A percentile compares a stretch with the other conserved stretches of the same genome.
These are phyloP conservation scores for Ciborinia camelliae DNA, from an alignment of 2,329 filamentous ascomycete genomes.

Conservation along the genomic window DNA sequence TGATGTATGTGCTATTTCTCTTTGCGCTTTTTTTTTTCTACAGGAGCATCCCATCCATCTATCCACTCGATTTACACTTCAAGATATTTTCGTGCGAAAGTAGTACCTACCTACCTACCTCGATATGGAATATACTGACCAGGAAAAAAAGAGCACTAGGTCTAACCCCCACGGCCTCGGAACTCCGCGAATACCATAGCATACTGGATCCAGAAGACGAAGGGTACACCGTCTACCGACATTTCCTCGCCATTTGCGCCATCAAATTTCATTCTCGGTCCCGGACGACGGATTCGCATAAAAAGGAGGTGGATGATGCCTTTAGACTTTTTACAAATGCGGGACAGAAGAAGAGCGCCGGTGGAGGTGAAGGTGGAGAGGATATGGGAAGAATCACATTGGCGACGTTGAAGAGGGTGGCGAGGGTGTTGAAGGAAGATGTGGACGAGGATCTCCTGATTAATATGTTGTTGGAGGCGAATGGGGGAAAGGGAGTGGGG, in stretches of 20 bases:
- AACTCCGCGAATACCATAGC: slow-evolving; percentile 72
- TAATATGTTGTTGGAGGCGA: slow-evolving; percentile 96
- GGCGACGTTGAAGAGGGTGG: slow-evolving; percentile 72
- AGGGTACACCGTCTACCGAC: slow-evolving; percentile 73
- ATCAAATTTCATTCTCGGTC: slow-evolving; percentile 70
- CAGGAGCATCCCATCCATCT: not conserved
- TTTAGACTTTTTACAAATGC: slow-evolving; percentile 73
- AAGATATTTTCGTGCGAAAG: too few species aligned
- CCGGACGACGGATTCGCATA: slow-evolving; percentile 50
- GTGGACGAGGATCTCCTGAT: slow-evolving; percentile 77
- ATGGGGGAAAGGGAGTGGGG: slow-evolving; percentile 69
- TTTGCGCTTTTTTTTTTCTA: not conserved
- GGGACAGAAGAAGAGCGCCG: slow-evolving; percentile 23
- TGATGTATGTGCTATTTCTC: slow-evolving; percentile 54
- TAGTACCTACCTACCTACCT: too few species aligned
- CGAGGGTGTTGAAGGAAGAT: slow-evolving; percentile 77
- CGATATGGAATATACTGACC: not conserved
- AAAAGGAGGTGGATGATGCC: slow-evolving; percentile 72
- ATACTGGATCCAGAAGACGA: slow-evolving; percentile 80
- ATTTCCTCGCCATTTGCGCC: slow-evolving; percentile 84
- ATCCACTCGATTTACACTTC: not conserved
- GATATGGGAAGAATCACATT: slow-evolving; percentile 66
- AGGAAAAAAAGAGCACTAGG: slow-evolving; percentile 71
- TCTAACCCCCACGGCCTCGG: slow-evolving; percentile 61
- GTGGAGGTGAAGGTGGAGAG: slow-evolving; percentile 42